Conservation (phyloP, 2,329 filamentous ascomycete species). For the Aspergillus viridinutans region DNA sequence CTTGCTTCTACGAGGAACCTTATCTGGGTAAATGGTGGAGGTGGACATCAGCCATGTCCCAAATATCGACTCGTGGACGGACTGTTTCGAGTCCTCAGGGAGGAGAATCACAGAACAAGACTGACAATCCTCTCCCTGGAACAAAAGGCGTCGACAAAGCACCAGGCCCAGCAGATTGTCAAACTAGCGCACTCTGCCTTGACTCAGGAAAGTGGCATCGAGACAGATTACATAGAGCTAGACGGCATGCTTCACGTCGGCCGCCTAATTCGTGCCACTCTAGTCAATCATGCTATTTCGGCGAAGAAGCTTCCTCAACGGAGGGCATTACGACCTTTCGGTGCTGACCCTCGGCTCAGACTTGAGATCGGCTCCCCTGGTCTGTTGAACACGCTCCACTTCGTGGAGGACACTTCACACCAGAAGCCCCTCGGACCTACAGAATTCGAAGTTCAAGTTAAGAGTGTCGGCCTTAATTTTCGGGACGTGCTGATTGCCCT, state of each 20-base stretch:
- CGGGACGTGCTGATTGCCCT: conserved; percentile 11
- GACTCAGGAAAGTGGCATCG: background rate
- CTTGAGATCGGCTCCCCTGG: conserved; percentile 15
- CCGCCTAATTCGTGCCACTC: conserved; percentile 1
- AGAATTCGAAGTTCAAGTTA: conserved; percentile 21
- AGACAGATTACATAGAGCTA: conserved; percentile 8
- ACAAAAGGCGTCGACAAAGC: background rate
- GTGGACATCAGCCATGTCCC: conserved; percentile 2
- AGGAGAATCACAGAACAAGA: conserved; percentile 3
- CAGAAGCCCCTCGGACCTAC: conserved; percentile 3
- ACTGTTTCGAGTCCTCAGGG: conserved; percentile 6
- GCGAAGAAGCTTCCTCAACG: background rate
- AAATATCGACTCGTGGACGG: conserved; percentile 9
- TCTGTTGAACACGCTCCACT: conserved; percentile 13
- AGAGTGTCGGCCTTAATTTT: conserved; percentile 23
- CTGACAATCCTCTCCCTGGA: conserved; percentile 5
- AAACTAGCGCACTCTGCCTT: background rate
- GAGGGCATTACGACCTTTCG: conserved; percentile 1
- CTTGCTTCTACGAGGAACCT: conserved; percentile 2
- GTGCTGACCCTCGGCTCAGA: conserved; percentile 4
- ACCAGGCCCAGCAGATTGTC: conserved; percentile 1
- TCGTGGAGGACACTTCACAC: conserved; percentile 10
- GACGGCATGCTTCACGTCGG: conserved; percentile 6
- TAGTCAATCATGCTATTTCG: conserved; percentile 2
- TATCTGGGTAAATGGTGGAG: conserved; percentile 9